A percentile compares a stretch with the other conserved stretches of the same genome.
Conservation (phyloP, 2,329 filamentous ascomycete genomes). For the Aspergillus floridensis region DNA sequence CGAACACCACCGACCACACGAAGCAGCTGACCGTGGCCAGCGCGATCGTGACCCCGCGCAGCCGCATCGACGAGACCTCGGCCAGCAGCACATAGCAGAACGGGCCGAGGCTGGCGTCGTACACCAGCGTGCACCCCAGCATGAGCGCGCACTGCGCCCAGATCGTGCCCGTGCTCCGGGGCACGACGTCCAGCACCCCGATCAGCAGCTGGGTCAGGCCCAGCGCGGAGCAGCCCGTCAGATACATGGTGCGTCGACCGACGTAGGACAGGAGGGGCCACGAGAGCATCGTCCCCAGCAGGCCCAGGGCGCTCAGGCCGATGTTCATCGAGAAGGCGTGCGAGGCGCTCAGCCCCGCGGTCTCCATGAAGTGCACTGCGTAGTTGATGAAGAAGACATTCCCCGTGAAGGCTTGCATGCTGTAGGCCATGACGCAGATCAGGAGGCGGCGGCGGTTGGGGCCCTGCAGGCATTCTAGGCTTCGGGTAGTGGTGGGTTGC, state of each 20-base stretch:
- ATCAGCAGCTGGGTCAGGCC: slow-evolving; percentile 37
- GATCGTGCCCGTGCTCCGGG: slow-evolving; percentile 25
- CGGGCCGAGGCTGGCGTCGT: slow-evolving; percentile 54
- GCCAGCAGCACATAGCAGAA: slow-evolving; percentile 54
- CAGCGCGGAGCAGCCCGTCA: slow-evolving; percentile 35
- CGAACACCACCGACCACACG: slow-evolving; percentile 29
- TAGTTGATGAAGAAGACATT: slow-evolving; percentile 31
- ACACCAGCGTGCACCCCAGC: slow-evolving; percentile 44
- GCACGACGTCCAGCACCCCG: slow-evolving; percentile 40
- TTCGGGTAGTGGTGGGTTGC: slow-evolving; percentile 13
- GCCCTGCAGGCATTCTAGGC: slow-evolving; percentile 29
- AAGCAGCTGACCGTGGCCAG: slow-evolving; percentile 24
- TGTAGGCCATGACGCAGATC: slow-evolving; percentile 29
- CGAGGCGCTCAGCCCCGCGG: slow-evolving; percentile 29
- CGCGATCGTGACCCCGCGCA: slow-evolving; percentile 53
- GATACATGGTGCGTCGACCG: slow-evolving; percentile 43
- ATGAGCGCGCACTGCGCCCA: slow-evolving; percentile 45
- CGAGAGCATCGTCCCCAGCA: slow-evolving; percentile 42
- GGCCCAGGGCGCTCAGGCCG: slow-evolving; percentile 43
- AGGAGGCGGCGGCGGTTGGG: slow-evolving; percentile 27
- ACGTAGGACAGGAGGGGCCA: slow-evolving; percentile 41
- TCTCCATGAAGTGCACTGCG: slow-evolving; percentile 33
- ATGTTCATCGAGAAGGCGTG: slow-evolving; percentile 37
- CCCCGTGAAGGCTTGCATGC: slow-evolving; percentile 30
- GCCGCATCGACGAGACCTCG: slow-evolving; percentile 52